These are phyloP conservation scores for Lipomyces japonicus DNA, from an alignment of 805 yeast genomes.

Conservation along the genomic window DNA sequence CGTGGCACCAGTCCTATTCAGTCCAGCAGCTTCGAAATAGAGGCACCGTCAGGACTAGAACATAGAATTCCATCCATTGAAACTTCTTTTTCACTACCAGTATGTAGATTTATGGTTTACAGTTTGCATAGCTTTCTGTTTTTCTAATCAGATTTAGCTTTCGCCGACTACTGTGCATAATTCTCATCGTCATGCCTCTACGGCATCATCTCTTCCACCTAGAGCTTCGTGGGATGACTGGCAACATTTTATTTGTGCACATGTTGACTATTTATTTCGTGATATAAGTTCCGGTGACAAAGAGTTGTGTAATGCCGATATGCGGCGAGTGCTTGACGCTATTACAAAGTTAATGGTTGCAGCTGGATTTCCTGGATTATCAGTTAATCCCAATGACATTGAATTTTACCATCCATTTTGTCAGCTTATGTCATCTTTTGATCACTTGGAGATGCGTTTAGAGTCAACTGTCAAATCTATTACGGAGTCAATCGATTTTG, in stretches of 20 bases:
- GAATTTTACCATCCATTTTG: constrained; percentile 1
- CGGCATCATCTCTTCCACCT: not conserved
- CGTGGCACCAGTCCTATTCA: no score
- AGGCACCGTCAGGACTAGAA: no score
- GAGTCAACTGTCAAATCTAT: constrained; percentile 1
- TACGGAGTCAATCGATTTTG: not conserved
- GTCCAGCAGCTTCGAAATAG: no score
- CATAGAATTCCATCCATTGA: no score
- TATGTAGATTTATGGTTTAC: no score
- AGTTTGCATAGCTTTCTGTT: no score
- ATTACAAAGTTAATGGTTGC: constrained; percentile 12
- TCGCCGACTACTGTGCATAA: no score
- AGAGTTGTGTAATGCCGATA: not conserved
- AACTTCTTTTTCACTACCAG: no score
- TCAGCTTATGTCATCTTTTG: constrained; percentile 17
- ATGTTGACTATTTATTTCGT: not conserved
- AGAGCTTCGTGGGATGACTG: constrained; percentile 5
- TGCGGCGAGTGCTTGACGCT: constrained; percentile 12
- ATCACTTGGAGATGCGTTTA: constrained; percentile 7
- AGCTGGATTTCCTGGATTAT: constrained; percentile 20
- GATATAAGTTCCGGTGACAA: not conserved
- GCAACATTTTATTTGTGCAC: not conserved
- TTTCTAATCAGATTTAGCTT: no score
- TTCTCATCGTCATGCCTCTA: no score
- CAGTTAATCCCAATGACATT: constrained; percentile 6